Percentiles rank a stretch among this genome's conserved stretches.
phyloP scores from a whole-genome alignment of 495 filamentous ascomycete genomes.

The Penicillium turbatum region DNA sequence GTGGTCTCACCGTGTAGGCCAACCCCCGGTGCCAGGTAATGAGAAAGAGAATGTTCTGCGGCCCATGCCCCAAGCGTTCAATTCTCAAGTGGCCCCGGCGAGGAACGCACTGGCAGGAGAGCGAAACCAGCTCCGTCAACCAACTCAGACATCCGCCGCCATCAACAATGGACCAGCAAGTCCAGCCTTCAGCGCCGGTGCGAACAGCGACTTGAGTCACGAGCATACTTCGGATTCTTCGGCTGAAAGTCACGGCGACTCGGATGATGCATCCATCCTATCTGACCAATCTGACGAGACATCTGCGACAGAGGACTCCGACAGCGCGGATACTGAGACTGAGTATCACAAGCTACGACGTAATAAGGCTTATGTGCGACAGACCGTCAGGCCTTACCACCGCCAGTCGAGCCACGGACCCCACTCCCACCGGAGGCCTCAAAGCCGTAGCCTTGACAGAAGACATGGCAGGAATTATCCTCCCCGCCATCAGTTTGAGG shows the following conservation, averaged over 20 bases:
- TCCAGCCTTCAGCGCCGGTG: neutral
- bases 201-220: neutral
- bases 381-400: slow-evolving; percentile 10
- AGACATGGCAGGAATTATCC: neutral
- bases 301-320: slow-evolving; percentile 11
- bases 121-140: neutral
- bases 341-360: neutral
- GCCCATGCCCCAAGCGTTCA: neutral
- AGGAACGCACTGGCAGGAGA: neutral
- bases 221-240: slow-evolving; percentile 4
- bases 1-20: neutral
- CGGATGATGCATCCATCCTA: slow-evolving; percentile 11
- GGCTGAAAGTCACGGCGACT: slow-evolving; percentile 7
- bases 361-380: neutral
- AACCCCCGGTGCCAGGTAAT: neutral
- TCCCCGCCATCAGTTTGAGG: slow-evolving; percentile 3
- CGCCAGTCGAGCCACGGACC: slow-evolving; percentile 1
- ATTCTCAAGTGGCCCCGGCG: neutral
- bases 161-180: neutral
- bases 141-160: neutral
- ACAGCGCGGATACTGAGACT: slow-evolving; percentile 6
- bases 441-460: slow-evolving; percentile 9
- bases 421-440: slow-evolving; percentile 3
- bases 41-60: neutral
- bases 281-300: slow-evolving; percentile 11